Evolutionary conservation across 352 stramenopile genomes (phyloP), one percentile per base, ranked within the genome.

Genomic region (Discostella stelligera): DNA sequence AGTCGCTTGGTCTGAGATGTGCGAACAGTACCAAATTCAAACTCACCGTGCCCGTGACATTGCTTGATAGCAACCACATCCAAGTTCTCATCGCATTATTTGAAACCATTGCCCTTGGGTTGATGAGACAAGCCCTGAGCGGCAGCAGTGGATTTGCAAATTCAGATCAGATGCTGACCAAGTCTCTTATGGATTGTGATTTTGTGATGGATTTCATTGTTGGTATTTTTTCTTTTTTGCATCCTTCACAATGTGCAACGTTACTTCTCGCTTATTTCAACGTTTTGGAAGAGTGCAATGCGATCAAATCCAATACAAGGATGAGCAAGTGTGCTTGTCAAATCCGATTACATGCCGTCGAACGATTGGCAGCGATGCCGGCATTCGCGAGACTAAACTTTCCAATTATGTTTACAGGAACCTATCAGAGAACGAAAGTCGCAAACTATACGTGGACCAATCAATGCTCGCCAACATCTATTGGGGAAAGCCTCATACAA

Each of bases 311-410:
- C 52, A 44, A 77, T 55, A 32, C 91, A 20, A 39, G 84, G 39
- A 39, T 79, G 60, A 60, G 79, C 3, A 85, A 79, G 27, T 88
- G 77, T 70, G 83, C 80, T 52, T 68, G 85, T 49, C 76, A 90
- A 69, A 55, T 93, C 23, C 59, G 86, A 13, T 62, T 93, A 30
- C 80, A 82, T 46, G 78, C 76, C 61, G 61, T 92, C 10, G 86
- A 92, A 79, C 85, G 63, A 68, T 69, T 93, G 39, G 74, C 84
- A 25, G 65, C 79, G 10, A 71, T 93, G 14, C 75, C 81, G 20
- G 71, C 76, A 32, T 93, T 92, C 67, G n/a, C 85, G 11, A 73
- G 79, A 3, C 53, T 93, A 13, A 93, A 93, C 58, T 92, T 84
- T 59, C 88, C 88, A 20, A 64, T 72, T 10, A 89, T 83, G 65